Evolutionary conservation across 257 asterid species (phyloP).

Genomic region (Przewalskia tangutica): DNA sequence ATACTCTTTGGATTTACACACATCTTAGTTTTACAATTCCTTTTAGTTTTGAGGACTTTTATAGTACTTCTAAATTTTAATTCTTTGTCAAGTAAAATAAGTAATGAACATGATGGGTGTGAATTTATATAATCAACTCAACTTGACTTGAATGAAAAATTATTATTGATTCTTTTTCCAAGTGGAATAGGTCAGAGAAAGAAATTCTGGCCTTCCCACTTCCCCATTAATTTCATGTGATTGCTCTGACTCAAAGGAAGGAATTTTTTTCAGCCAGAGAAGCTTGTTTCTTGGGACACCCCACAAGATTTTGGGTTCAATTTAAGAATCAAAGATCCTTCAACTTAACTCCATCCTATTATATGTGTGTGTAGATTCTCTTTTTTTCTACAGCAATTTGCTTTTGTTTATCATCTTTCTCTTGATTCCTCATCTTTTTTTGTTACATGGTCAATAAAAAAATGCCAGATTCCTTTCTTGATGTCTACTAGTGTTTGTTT

Average conservation of each 20-base stretch:
- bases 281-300: neutral
- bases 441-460: neutral
- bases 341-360: neutral
- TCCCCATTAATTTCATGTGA: slow-evolving; percentile 4
- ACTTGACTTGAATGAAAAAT: no score
- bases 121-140: no score
- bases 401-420: neutral
- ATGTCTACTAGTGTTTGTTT: slow-evolving; percentile 1
- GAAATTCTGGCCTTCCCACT: neutral
- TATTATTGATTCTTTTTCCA: neutral
- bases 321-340: neutral
- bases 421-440: neutral
- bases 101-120: no score
- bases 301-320: neutral
- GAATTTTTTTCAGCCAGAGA: neutral
- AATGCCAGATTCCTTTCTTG: neutral
- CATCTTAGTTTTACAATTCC: neutral
- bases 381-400: neutral
- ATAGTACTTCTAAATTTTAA: neutral
- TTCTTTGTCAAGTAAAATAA: neutral
- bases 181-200: neutral
- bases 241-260: neutral
- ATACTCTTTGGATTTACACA: slow-evolving; percentile 29
- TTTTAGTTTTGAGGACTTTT: neutral
- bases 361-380: neutral